A percentile compares a stretch with the other conserved stretches of the same genome.
phyloP scores from a whole-genome alignment of 805 yeast genomes.

The Wickerhamiella nectarea region DNA sequence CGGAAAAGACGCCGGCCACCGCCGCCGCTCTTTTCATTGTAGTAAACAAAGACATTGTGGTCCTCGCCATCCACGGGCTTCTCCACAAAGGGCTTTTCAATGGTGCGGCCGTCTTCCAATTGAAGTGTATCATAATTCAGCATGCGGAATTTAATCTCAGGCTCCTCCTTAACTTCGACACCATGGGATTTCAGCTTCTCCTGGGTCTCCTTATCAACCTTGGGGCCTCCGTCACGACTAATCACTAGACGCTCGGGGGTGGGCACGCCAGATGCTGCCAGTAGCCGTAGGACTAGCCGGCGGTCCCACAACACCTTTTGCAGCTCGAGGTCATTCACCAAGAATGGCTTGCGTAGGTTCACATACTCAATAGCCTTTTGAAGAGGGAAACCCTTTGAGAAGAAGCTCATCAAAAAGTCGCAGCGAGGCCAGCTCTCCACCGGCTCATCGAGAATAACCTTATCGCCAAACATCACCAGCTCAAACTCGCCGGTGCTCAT shows the following conservation, averaged over 20 bases:
- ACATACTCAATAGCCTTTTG: slow-evolving; percentile 90
- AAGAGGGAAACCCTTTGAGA: slow-evolving; percentile 90
- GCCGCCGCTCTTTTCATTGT: slow-evolving; percentile 80
- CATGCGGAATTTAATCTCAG: slow-evolving; percentile 62
- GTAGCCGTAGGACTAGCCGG: slow-evolving; percentile 63
- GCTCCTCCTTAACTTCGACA: slow-evolving; percentile 46
- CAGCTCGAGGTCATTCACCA: slow-evolving; percentile 76
- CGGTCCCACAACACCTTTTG: slow-evolving; percentile 98
- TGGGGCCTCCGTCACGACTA: slow-evolving; percentile 94
- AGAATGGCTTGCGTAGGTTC: slow-evolving; percentile 75
- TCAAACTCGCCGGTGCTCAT: slow-evolving; percentile 93
- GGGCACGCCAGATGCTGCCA: slow-evolving; percentile 73
- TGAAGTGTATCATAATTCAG: slow-evolving; percentile 69
- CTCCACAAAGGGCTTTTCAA: slow-evolving; percentile 89
- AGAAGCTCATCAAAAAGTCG: slow-evolving; percentile 84
- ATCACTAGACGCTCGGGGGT: slow-evolving; percentile 83
- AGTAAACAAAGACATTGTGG: slow-evolving; percentile 89
- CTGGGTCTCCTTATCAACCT: slow-evolving; percentile 53
- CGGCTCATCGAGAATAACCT: slow-evolving; percentile 82
- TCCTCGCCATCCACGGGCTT: slow-evolving; percentile 99
- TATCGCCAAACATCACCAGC: slow-evolving; percentile 92
- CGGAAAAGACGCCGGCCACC: slow-evolving; percentile 93
- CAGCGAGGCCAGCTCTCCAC: slow-evolving; percentile 98
- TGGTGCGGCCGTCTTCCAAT: slow-evolving; percentile 52
- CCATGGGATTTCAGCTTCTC: slow-evolving; percentile 49